These are phyloP conservation scores for Vitis hybrid DNA, from an alignment of 177 flowering plant species.

Conservation along the genomic window DNA sequence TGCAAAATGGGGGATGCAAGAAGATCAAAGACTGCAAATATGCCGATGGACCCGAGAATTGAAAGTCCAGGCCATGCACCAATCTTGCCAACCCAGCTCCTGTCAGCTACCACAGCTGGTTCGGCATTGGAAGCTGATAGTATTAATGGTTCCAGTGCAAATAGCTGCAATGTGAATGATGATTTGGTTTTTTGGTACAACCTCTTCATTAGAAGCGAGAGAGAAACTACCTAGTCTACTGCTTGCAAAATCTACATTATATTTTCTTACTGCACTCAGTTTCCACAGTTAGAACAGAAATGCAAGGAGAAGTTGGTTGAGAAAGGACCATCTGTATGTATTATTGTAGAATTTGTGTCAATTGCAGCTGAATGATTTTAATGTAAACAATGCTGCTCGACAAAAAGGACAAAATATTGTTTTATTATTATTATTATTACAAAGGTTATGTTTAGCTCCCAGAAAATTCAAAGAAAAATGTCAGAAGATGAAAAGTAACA, in stretches of 20 bases:
- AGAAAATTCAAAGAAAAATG: too few species aligned
- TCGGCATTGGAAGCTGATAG: neutral
- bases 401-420: too few species aligned
- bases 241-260: neutral
- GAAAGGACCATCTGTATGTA: too few species aligned
- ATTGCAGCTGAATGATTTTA: too few species aligned
- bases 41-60: too few species aligned
- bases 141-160: neutral
- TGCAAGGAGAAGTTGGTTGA: too few species aligned
- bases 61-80: neutral
- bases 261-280: neutral
- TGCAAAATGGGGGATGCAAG: neutral
- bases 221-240: neutral
- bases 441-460: too few species aligned
- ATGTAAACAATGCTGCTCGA: too few species aligned
- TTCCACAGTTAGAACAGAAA: too few species aligned
- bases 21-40: neutral
- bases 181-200: constrained; percentile 21
- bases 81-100: neutral
- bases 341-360: too few species aligned
- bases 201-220: constrained; percentile 8
- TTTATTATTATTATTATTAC: too few species aligned
- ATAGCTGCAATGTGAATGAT: neutral
- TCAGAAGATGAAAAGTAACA: too few species aligned
- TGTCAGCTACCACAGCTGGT: neutral